phyloP scores from a whole-genome alignment of 306 rosid species.

The Cucurbita ficifolia region DNA sequence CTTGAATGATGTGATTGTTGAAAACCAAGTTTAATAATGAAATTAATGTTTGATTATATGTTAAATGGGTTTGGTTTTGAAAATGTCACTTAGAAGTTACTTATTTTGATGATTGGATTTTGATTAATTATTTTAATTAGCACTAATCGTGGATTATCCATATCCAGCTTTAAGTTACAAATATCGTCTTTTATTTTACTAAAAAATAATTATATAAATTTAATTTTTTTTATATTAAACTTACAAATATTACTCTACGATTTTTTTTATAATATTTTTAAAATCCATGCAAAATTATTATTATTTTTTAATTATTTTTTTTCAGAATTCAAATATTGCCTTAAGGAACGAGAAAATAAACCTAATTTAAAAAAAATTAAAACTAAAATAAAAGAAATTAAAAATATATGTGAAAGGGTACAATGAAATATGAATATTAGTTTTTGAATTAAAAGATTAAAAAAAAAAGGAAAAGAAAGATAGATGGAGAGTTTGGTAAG shows the following conservation, averaged over 20 bases:
- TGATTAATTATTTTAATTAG: neutral
- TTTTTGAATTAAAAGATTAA: neutral
- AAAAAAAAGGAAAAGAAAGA: neutral
- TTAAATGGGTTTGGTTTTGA: neutral
- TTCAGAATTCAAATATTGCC: too few species aligned
- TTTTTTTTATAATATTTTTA: too few species aligned
- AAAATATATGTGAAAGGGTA: too few species aligned
- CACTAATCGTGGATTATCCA: neutral
- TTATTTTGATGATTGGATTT: neutral
- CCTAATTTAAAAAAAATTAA: too few species aligned
- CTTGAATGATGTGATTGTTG: neutral
- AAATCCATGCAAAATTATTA: too few species aligned
- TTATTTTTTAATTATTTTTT: too few species aligned
- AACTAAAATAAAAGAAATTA: too few species aligned
- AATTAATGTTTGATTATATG: too few species aligned
- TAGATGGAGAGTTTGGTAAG: neutral
- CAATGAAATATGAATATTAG: neutral
- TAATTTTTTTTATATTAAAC: too few species aligned
- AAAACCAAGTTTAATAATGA: neutral
- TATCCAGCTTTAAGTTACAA: neutral
- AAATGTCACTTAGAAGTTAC: neutral
- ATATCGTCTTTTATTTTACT: neutral
- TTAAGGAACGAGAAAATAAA: too few species aligned
- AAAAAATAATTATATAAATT: too few species aligned
- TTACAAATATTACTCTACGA: too few species aligned